Percentiles rank a stretch among this genome's conserved stretches.
These are phyloP conservation scores for Strigomonas oncopelti DNA, from an alignment of 208 protist genomes.

Conservation along the genomic window DNA sequence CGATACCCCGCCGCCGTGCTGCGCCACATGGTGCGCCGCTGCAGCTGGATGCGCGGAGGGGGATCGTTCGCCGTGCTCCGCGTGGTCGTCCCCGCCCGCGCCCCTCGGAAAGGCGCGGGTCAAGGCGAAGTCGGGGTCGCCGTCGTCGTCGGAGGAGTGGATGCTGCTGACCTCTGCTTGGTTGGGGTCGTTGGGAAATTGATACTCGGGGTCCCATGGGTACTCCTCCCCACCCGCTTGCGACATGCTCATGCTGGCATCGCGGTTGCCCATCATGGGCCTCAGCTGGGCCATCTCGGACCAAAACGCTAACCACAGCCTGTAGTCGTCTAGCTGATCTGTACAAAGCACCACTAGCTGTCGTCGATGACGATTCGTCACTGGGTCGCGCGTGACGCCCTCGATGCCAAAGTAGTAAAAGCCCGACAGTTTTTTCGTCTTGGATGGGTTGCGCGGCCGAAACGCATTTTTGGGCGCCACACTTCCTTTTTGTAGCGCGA, in stretches of 20 bases:
- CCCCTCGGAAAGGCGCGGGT: conserved; percentile 7
- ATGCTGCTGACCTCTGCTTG: not conserved
- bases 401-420: conserved; percentile 69
- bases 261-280: conserved; percentile 22
- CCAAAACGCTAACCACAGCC: conserved; percentile 43
- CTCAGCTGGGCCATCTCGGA: conserved; percentile 27
- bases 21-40: not conserved
- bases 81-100: not conserved
- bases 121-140: conserved; percentile 6
- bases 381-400: conserved; percentile 14
- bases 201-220: conserved; percentile 10
- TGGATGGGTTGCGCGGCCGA: conserved; percentile 9
- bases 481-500: conserved; percentile 15
- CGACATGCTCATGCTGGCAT: conserved; percentile 4
- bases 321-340: conserved; percentile 31
- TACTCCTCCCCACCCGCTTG: not conserved
- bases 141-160: conserved; percentile 14
- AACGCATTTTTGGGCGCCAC: conserved; percentile 14
- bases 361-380: conserved; percentile 15
- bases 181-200: conserved; percentile 4
- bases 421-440: conserved; percentile 7
- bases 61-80: too few relatives aligned
- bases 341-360: conserved; percentile 44
- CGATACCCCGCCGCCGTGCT: not conserved
- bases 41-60: not conserved